Base-by-base conservation (phyloP, 495 filamentous ascomycete genomes). In the Penicillium canariense region DNA sequence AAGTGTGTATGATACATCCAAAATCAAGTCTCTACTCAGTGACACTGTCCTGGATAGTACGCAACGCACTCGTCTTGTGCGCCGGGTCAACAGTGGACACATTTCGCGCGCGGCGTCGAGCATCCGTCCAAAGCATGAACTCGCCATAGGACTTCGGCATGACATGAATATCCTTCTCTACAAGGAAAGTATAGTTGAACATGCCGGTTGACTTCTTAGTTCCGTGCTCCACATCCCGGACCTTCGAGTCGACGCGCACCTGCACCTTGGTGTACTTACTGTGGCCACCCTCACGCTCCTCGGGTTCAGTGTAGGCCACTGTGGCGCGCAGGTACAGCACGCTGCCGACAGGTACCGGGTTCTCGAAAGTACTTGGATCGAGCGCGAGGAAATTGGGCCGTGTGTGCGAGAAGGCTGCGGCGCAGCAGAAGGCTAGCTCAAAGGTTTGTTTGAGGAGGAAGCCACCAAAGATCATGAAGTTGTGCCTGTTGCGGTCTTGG, bases 391-490 rank as follows among this genome's bases (percentile, higher is more conserved):
- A 95, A 12, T 83, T 89, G 3, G 90, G 90, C 0, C 88, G 77
- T 0, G 80, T 74, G 65, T 91, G 88, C 0, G 89, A 81, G 58
- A 89, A 88, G 4, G 86, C 83, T 0, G 90, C 88, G n/a, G 85
- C 87, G 65, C 87, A 90, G 68, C 86, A 90, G 72, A 95, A 95
- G n/a, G 90, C 88, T 1, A 95, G 78, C 69, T 95, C 90, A 62
- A 92, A 92, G 4, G 87, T 87, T 56, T 87, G 82, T 65, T 90
- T 90, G 0, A 95, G 77, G 1, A 93, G 81, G 68, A 89, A 92
- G 17, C 90, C 90, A 20, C 90, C 90, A 62, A 93, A 95, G 46
- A 95, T 91, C 89, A 91, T 91, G 74, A 91, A 91, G 60, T 89
- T 87, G 72, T 93, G 88, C 3, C 88, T 77, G 68, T 93, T 93